Evolutionary conservation across 2,329 filamentous ascomycete genomes (phyloP).

Genomic region (Cercospora brassicicola): DNA sequence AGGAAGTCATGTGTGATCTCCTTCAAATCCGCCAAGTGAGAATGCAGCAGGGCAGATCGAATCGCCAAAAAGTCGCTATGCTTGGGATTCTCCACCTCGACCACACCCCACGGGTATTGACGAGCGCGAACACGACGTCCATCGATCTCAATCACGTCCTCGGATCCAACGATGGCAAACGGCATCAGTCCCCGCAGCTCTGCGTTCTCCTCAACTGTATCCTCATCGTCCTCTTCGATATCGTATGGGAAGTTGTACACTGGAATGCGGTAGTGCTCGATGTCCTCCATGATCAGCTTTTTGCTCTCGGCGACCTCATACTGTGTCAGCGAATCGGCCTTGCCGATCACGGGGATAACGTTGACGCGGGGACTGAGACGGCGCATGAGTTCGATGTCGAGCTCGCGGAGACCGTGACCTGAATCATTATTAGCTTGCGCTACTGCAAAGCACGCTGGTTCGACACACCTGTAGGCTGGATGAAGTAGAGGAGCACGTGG

Average conservation of each 20-base stretch:
- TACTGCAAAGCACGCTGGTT: not conserved
- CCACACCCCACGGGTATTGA: conserved; percentile 98
- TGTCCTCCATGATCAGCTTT: conserved; percentile 99
- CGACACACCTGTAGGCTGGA: conserved; percentile 79
- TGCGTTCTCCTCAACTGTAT: conserved; percentile 98
- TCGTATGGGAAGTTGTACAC: conserved; percentile 99
- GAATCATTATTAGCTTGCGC: conserved; percentile 16
- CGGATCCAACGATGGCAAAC: conserved; percentile 96
- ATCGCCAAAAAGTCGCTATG: conserved; percentile 99
- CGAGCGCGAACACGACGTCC: conserved; percentile 88
- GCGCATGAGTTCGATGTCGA: conserved; percentile 99
- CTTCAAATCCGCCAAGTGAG: conserved; percentile 96
- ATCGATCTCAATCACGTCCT: conserved; percentile 91
- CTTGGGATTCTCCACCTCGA: conserved; percentile 98
- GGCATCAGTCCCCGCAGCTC: conserved; percentile 97
- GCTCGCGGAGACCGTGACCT: conserved; percentile 77
- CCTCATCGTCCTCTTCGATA: conserved; percentile 98
- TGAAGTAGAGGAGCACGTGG: conserved; percentile 97
- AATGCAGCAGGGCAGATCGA: conserved; percentile 92
- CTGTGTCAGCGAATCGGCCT: conserved; percentile 94
- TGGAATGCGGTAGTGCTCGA: conserved; percentile 98
- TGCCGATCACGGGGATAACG: conserved; percentile 97
- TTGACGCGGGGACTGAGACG: conserved; percentile 96
- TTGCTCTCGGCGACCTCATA: conserved; percentile 97
- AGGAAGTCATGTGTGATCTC: conserved; percentile 99